A percentile compares a stretch with the other conserved stretches of the same genome.
Conservation (phyloP, 208 protist species). For the Crithidia acanthocephali region DNA sequence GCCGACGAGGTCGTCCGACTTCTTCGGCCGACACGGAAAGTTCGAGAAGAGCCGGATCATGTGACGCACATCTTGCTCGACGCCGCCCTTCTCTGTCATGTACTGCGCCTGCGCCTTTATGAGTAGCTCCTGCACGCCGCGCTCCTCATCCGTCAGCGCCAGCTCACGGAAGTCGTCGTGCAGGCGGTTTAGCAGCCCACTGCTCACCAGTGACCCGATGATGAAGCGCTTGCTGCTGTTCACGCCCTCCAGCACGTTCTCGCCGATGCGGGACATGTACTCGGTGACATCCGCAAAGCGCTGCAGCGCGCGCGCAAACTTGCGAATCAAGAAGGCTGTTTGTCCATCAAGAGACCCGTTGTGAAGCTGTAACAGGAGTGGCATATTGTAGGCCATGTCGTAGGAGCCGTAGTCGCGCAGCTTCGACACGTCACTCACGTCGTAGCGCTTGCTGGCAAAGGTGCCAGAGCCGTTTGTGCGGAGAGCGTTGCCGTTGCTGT, state of each 20-base stretch:
- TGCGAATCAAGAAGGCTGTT: conserved; percentile 28
- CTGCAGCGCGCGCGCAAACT: conserved; percentile 39
- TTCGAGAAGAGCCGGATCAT: conserved; percentile 34
- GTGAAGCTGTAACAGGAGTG: conserved; percentile 37
- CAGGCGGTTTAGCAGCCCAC: conserved; percentile 39
- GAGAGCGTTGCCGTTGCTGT: background rate
- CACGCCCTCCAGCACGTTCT: conserved; percentile 57
- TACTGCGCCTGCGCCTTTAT: conserved; percentile 45
- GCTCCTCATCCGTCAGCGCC: conserved; percentile 40
- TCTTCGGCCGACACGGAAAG: conserved; percentile 20
- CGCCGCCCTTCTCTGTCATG: conserved; percentile 49
- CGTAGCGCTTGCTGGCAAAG: conserved; percentile 33
- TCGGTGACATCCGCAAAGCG: conserved; percentile 44
- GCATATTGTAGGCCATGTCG: conserved; percentile 53
- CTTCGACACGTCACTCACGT: conserved; percentile 62
- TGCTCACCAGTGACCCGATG: conserved; percentile 57
- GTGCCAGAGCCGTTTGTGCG: background rate
- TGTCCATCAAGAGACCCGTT: background rate
- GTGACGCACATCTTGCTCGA: conserved; percentile 50
- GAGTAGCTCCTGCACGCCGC: conserved; percentile 45
- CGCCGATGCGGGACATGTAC: conserved; percentile 47
- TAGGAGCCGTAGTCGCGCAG: conserved; percentile 59
- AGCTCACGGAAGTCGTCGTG: conserved; percentile 46
- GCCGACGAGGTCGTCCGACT: conserved; percentile 9
- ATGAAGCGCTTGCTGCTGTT: conserved; percentile 75